phyloP scores from a whole-genome alignment of 2,329 filamentous ascomycete genomes.

The Penicillium sp. region DNA sequence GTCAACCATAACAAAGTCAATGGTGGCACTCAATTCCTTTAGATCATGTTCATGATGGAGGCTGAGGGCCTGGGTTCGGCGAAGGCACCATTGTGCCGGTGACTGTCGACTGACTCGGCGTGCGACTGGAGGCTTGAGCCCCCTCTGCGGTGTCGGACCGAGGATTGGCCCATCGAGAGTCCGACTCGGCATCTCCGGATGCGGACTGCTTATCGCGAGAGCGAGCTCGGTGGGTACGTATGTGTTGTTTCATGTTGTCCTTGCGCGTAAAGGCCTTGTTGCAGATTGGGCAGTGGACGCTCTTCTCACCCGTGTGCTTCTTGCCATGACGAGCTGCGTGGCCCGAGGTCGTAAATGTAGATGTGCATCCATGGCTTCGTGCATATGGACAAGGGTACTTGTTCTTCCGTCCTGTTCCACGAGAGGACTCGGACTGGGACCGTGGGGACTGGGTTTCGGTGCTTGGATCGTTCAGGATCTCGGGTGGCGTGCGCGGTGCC shows the following conservation, averaged over 20 bases:
- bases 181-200: constrained; percentile 13
- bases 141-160: constrained; percentile 11
- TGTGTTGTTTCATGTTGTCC: constrained; percentile 66
- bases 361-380: constrained; percentile 52
- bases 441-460: constrained; percentile 25
- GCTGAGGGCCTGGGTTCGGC: constrained; percentile 3
- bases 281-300: constrained; percentile 61
- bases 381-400: constrained; percentile 62
- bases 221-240: constrained; percentile 50
- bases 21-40: neutral
- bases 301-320: constrained; percentile 64
- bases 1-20: too few relatives aligned
- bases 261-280: constrained; percentile 64
- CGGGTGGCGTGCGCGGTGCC: constrained; percentile 17
- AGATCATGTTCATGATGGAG: constrained; percentile 3
- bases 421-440: constrained; percentile 13
- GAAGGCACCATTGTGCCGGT: constrained; percentile 4
- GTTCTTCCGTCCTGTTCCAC: constrained; percentile 47
- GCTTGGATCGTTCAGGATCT: constrained; percentile 20
- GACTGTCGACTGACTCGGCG: constrained; percentile 13
- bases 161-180: constrained; percentile 12
- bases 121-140: constrained; percentile 12
- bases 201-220: constrained; percentile 28
- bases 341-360: constrained; percentile 62
- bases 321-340: constrained; percentile 63